These are phyloP conservation scores for Lipomyces mesembrius DNA, from an alignment of 805 yeast genomes.

Conservation along the genomic window DNA sequence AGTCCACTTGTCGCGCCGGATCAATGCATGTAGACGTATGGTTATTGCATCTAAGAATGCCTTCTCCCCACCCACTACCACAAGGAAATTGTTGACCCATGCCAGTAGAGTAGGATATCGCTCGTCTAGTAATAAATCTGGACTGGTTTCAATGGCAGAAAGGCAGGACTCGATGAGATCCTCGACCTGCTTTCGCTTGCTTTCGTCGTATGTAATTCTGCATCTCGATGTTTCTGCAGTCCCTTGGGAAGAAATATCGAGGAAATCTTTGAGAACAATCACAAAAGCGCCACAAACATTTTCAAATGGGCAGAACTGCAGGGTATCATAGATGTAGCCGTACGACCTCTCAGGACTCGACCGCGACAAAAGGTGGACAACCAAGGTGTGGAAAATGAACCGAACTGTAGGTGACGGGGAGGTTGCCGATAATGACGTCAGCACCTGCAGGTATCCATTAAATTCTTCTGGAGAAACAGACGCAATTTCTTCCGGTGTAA, in stretches of 20 bases:
- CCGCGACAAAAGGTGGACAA: constrained; percentile 65
- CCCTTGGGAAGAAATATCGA: constrained; percentile 6
- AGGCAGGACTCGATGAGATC: constrained; percentile 22
- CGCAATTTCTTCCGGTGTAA: constrained; percentile 40
- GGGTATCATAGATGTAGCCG: constrained; percentile 64
- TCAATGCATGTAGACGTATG: constrained; percentile 13
- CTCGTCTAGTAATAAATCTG: constrained; percentile 23
- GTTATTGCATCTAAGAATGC: constrained; percentile 14
- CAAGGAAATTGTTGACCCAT: constrained; percentile 36
- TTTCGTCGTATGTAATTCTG: constrained; percentile 16
- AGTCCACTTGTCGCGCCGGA: constrained; percentile 13
- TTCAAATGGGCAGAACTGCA: constrained; percentile 68
- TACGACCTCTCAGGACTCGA: constrained; percentile 62
- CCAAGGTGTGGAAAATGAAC: constrained; percentile 59
- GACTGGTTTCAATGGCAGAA: constrained; percentile 17
- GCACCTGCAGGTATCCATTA: constrained; percentile 50
- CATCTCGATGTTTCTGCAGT: constrained; percentile 2
- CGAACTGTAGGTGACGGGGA: constrained; percentile 49
- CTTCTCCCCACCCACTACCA: constrained; percentile 19
- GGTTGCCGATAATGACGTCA: constrained; percentile 49
- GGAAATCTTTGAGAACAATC: constrained; percentile 69
- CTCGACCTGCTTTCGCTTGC: constrained; percentile 23
- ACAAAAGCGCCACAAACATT: constrained; percentile 64
- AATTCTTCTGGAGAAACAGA: constrained; percentile 46
- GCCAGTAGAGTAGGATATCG: constrained; percentile 26